phyloP scores from a whole-genome alignment of 495 filamentous ascomycete genomes.

The Aspergillus bridgeri region DNA sequence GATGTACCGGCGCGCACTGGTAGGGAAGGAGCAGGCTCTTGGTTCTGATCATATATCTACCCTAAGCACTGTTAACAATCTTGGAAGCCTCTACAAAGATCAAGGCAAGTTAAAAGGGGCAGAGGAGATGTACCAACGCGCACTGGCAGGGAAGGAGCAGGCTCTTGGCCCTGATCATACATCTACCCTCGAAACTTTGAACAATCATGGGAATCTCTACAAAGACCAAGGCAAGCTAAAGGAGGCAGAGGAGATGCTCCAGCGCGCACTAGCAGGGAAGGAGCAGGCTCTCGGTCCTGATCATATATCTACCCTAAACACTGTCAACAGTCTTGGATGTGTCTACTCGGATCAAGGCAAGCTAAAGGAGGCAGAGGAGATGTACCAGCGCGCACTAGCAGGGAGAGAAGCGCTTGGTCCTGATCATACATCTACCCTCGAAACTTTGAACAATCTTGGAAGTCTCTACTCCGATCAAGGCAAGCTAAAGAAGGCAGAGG shows the following conservation, averaged over 20 bases:
- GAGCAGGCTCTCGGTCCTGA: constrained; percentile 32
- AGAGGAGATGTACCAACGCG: constrained; percentile 33
- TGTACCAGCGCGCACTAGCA: constrained; percentile 30
- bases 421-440: constrained; percentile 14
- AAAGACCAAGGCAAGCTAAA: constrained; percentile 27
- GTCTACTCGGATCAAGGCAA: constrained; percentile 30
- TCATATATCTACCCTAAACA: constrained; percentile 34
- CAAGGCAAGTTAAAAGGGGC: constrained; percentile 37
- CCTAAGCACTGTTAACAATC: constrained; percentile 29
- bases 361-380: constrained; percentile 32
- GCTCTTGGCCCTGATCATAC: constrained; percentile 31
- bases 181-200: constrained; percentile 32
- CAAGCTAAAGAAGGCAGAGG: constrained; percentile 30
- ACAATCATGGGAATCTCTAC: constrained; percentile 32
- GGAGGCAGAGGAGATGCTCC: constrained; percentile 36
- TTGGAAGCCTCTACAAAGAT: constrained; percentile 28
- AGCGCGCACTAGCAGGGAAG: constrained; percentile 23
- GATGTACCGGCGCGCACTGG: constrained; percentile 34
- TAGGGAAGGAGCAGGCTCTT: constrained; percentile 25
- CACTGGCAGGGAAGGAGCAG: constrained; percentile 28
- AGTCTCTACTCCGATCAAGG: constrained; percentile 22
- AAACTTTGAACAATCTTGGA: constrained; percentile 13
- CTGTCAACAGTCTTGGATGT: constrained; percentile 30
- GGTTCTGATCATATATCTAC: constrained; percentile 34
- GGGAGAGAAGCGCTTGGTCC: constrained; percentile 28